These are phyloP conservation scores for Kodamaea kaohsiungensis DNA, from an alignment of 805 yeast genomes.

Conservation along the genomic window DNA sequence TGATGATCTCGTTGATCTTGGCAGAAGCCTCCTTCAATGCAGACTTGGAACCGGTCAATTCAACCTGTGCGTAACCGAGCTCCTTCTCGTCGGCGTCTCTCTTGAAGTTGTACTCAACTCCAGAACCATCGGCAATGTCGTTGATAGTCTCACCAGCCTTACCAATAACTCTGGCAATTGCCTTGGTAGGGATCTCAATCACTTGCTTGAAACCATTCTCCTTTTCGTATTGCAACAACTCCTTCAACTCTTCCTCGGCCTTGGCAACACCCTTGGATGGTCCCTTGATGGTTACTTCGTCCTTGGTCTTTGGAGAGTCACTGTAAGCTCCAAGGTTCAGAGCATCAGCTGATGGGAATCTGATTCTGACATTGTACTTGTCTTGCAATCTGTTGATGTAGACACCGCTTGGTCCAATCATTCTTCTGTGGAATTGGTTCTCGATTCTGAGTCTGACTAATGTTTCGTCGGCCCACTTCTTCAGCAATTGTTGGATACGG, in stretches of 20 bases:
- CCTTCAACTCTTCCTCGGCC: slow-evolving; percentile 82
- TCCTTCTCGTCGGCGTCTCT: slow-evolving; percentile 47
- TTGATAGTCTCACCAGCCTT: slow-evolving; percentile 82
- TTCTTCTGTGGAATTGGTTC: slow-evolving; percentile 70
- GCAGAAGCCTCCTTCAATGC: slow-evolving; percentile 72
- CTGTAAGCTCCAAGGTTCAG: slow-evolving; percentile 15
- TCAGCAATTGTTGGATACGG: slow-evolving; percentile 57
- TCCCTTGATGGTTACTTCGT: slow-evolving; percentile 76
- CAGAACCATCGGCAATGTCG: slow-evolving; percentile 71
- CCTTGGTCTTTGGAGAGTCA: slow-evolving; percentile 47
- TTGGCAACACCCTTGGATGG: slow-evolving; percentile 87
- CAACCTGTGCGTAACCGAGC: slow-evolving; percentile 58
- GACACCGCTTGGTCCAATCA: slow-evolving; percentile 82
- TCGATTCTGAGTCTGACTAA: slow-evolving; percentile 69
- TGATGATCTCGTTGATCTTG: slow-evolving; percentile 61
- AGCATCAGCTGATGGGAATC: slow-evolving; percentile 58
- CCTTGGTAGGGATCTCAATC: slow-evolving; percentile 67
- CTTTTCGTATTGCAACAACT: slow-evolving; percentile 79
- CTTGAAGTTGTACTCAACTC: slow-evolving; percentile 53
- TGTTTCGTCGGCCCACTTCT: slow-evolving; percentile 81
- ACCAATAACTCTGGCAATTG: slow-evolving; percentile 88
- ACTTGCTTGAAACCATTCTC: slow-evolving; percentile 74
- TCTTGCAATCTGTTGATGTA: slow-evolving; percentile 84
- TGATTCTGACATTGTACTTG: slow-evolving; percentile 78
- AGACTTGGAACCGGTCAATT: slow-evolving; percentile 73